Evolutionary conservation across 768 basidiomycete species (phyloP).

Genomic region (Favolaschia claudopus): DNA sequence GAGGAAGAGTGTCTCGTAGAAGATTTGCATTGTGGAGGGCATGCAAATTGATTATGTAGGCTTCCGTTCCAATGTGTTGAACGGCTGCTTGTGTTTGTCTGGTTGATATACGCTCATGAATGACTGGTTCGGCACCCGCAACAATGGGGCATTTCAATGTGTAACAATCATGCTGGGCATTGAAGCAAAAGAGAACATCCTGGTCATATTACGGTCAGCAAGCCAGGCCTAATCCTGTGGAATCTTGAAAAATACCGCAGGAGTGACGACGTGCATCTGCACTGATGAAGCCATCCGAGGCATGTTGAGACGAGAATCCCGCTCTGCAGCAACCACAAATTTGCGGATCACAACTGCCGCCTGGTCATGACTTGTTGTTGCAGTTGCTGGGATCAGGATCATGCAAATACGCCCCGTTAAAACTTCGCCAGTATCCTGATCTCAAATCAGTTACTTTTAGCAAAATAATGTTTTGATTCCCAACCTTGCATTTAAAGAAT

Average conservation of each 20-base stretch:
- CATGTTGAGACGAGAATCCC: conserved; percentile 9
- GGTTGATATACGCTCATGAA: neutral
- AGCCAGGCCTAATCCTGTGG: neutral
- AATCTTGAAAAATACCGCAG: neutral
- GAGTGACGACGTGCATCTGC: neutral
- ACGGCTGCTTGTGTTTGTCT: neutral
- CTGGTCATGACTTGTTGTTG: neutral
- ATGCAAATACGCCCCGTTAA: neutral
- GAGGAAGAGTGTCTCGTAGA: neutral
- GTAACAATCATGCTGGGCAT: conserved; percentile 1
- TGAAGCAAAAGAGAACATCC: neutral
- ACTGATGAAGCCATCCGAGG: neutral
- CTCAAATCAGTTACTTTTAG: too few species aligned
- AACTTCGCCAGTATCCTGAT: neutral
- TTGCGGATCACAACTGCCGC: neutral
- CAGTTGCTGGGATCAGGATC: neutral
- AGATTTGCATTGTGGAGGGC: neutral
- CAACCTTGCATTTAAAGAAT: conserved; percentile 1
- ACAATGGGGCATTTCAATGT: neutral
- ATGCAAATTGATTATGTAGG: neutral
- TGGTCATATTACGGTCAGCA: neutral
- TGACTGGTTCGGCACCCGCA: neutral
- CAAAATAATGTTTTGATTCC: neutral
- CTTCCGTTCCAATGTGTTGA: neutral
- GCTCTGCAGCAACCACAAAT: neutral